Evolutionary conservation across 495 filamentous ascomycete genomes (phyloP).

Genomic region (Lepraria neglecta): DNA sequence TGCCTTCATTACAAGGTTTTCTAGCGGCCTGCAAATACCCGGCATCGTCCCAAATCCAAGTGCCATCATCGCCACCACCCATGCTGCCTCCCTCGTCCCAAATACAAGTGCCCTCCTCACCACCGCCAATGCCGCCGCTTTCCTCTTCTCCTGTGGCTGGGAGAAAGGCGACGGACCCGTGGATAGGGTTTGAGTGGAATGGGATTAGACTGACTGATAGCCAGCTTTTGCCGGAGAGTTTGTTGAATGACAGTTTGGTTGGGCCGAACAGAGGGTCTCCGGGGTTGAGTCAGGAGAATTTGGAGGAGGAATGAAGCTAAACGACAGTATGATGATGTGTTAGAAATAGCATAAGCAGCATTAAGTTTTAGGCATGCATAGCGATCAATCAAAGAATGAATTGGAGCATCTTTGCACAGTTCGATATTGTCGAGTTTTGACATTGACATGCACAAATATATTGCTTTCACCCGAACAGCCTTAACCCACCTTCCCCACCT

Average conservation of each 20-base stretch:
- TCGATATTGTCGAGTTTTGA: neutral
- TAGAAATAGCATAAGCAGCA: neutral
- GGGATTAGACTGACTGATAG: conserved; percentile 34
- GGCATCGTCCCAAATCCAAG: neutral
- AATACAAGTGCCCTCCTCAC: conserved; percentile 15
- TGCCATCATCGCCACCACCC: conserved; percentile 18
- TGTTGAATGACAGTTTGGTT: conserved; percentile 44
- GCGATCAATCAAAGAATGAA: neutral
- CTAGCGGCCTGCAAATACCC: neutral
- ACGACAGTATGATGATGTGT: neutral
- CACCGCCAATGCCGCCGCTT: conserved; percentile 13
- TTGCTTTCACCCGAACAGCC: conserved; percentile 57
- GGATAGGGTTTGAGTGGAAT: conserved; percentile 24
- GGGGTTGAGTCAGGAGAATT: conserved; percentile 39
- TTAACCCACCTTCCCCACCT: conserved; percentile 60
- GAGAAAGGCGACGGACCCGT: conserved; percentile 9
- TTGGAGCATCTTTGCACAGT: neutral
- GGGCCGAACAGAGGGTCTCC: conserved; percentile 30
- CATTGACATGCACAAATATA: neutral
- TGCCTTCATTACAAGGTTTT: conserved; percentile 3
- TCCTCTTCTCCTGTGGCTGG: conserved; percentile 15
- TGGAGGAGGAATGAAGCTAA: conserved; percentile 37
- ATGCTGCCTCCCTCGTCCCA: conserved; percentile 3
- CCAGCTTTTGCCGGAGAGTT: conserved; percentile 49
- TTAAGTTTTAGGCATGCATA: neutral